Evolutionary conservation across 768 basidiomycete genomes (phyloP).

Genomic region (Mycena kentingensis): DNA sequence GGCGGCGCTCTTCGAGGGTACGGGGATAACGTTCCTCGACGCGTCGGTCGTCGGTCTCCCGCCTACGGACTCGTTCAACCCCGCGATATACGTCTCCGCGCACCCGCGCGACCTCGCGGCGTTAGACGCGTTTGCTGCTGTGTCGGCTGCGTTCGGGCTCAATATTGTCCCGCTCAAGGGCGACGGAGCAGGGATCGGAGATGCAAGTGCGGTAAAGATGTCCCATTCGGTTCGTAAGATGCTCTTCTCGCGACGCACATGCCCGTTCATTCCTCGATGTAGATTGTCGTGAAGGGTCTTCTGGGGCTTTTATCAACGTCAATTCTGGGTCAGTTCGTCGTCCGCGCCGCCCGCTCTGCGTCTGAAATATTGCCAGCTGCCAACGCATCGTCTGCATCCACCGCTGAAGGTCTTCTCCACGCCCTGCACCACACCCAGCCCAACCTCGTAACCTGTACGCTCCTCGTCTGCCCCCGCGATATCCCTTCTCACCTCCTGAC

Average conservation of each 20-base stretch:
- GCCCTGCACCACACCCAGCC: slow-evolving; percentile 43
- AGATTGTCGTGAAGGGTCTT: slow-evolving; percentile 51
- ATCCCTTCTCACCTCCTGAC: background rate
- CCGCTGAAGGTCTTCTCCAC: slow-evolving; percentile 46
- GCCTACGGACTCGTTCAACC: slow-evolving; percentile 41
- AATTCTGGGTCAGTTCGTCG: slow-evolving; percentile 39
- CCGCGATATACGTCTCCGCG: slow-evolving; percentile 48
- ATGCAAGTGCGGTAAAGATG: slow-evolving; percentile 55
- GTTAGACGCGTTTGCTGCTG: slow-evolving; percentile 37
- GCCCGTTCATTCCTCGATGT: background rate
- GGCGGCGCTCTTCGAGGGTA: slow-evolving; percentile 39
- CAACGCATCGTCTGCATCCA: slow-evolving; percentile 50
- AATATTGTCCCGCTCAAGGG: slow-evolving; percentile 42
- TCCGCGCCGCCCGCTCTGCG: too few species aligned
- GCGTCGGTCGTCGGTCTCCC: slow-evolving; percentile 48
- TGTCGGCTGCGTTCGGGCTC: slow-evolving; percentile 38
- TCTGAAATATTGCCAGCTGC: slow-evolving; percentile 36
- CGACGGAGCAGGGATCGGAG: slow-evolving; percentile 44
- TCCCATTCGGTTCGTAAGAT: slow-evolving; percentile 49
- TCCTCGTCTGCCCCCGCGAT: background rate
- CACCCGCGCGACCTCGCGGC: slow-evolving; percentile 29
- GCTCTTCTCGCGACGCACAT: slow-evolving; percentile 10
- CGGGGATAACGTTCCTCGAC: slow-evolving; percentile 45
- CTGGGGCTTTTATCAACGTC: slow-evolving; percentile 44
- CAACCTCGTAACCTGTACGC: slow-evolving; percentile 31